Evolutionary conservation across 78 protist genomes (phyloP).

Genomic region (Pigoraptor vietnamica): DNA sequence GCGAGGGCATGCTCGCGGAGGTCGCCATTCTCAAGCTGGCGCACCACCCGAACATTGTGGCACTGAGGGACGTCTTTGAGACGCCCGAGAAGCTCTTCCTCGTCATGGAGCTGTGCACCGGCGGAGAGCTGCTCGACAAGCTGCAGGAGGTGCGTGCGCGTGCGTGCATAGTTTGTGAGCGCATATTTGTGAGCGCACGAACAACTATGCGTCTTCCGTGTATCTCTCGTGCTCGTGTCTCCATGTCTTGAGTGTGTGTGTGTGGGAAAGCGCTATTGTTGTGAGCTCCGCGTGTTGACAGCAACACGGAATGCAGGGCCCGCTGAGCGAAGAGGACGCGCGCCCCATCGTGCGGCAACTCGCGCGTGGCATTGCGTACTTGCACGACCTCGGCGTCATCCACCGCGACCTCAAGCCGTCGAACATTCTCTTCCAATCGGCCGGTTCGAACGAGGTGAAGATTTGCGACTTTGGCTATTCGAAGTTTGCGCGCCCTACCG

Average conservation of each 20-base stretch:
- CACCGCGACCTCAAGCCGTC: conserved; percentile 19
- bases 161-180: not conserved
- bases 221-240: too few relatives aligned
- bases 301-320: too few relatives aligned
- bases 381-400: not conserved
- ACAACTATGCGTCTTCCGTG: not conserved
- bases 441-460: not conserved
- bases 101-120: conserved; percentile 28
- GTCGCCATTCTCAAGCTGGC: conserved; percentile 23
- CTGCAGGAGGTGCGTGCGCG: not conserved
- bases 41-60: conserved; percentile 3
- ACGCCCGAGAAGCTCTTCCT: not conserved
- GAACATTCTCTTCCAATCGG: not conserved
- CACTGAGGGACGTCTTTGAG: not conserved
- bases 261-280: too few relatives aligned
- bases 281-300: too few relatives aligned
- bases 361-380: not conserved
- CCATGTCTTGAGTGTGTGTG: too few relatives aligned
- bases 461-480: not conserved
- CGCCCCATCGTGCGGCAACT: not conserved
- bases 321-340: not conserved
- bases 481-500: not conserved
- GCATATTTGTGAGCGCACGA: not conserved
- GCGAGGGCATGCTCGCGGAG: conserved; percentile 10
- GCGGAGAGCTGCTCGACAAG: conserved; percentile 9